phyloP scores from a whole-genome alignment of 768 basidiomycete genomes.

The Trametes elegans region DNA sequence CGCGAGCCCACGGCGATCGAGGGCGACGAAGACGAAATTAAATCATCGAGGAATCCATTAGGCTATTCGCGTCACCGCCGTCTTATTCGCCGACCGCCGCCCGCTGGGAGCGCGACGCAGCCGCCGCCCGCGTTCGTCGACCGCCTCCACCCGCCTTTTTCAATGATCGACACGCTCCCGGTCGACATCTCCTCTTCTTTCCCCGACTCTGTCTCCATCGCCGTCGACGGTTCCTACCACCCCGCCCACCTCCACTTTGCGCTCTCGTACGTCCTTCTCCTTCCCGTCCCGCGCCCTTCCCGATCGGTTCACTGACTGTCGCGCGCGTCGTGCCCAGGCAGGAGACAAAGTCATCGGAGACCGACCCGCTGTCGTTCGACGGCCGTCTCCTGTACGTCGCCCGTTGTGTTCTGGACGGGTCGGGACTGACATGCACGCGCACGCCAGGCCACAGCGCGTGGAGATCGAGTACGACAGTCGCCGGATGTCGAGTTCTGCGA shows the following conservation, averaged over 20 bases:
- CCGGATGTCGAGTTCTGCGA: slow-evolving; percentile 78
- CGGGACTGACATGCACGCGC: slow-evolving; percentile 19
- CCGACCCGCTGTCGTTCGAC: slow-evolving; percentile 37
- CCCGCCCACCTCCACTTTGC: slow-evolving; percentile 61
- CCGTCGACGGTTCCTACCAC: slow-evolving; percentile 61
- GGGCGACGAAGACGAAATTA: slow-evolving; percentile 2
- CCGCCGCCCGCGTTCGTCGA: slow-evolving; percentile 6
- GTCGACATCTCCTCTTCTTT: slow-evolving; percentile 33
- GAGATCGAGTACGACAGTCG: slow-evolving; percentile 59
- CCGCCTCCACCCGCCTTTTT: slow-evolving; percentile 10
- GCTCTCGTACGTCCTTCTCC: slow-evolving; percentile 43
- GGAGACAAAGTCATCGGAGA: slow-evolving; percentile 37
- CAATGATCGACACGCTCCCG: slow-evolving; percentile 53
- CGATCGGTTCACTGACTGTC: slow-evolving; percentile 1
- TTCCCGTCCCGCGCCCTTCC: slow-evolving; percentile 13
- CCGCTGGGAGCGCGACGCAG: slow-evolving; percentile 9
- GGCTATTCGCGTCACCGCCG: slow-evolving; percentile 7
- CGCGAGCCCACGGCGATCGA: slow-evolving; percentile 17
- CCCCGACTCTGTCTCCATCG: slow-evolving; percentile 41
- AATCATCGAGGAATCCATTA: slow-evolving; percentile 2
- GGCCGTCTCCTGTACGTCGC: slow-evolving; percentile 26
- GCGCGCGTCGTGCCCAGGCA: slow-evolving; percentile 30
- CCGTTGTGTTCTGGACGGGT: background rate
- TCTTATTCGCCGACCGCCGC: slow-evolving; percentile 6
- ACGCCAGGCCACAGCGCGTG: slow-evolving; percentile 39